Evolutionary conservation across 108 stramenopile species (phyloP).

Genomic region (Conticribra weissflogii): DNA sequence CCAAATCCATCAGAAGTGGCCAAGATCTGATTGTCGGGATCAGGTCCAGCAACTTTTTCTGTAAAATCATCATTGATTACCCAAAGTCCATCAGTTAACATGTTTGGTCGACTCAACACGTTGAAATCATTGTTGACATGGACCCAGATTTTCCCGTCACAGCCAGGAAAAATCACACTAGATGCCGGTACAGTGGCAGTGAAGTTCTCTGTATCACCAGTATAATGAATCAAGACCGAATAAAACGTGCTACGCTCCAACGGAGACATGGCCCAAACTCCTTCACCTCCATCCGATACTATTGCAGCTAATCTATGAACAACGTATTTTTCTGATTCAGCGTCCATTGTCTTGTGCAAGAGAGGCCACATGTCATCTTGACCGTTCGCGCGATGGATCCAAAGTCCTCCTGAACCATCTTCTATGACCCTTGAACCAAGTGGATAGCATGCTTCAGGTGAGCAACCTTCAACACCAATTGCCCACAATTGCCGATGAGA

Average conservation of each 20-base stretch:
- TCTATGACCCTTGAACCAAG: background rate
- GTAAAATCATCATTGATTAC: background rate
- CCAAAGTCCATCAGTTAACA: background rate
- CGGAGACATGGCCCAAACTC: background rate
- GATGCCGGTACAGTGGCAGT: background rate
- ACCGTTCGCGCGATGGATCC: background rate
- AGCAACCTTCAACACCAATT: background rate
- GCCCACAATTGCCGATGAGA: background rate
- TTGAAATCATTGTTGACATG: background rate
- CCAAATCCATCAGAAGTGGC: background rate
- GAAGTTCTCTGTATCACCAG: background rate
- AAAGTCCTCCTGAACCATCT: background rate
- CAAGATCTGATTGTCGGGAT: background rate
- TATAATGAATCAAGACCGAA: background rate
- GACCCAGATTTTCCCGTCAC: background rate
- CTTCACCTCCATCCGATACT: background rate
- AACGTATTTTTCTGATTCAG: background rate
- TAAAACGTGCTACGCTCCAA: background rate
- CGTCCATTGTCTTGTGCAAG: background rate
- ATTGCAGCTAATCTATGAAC: background rate
- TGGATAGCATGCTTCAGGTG: background rate
- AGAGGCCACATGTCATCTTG: background rate
- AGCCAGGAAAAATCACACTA: background rate
- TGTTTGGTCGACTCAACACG: background rate
- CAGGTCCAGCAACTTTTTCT: background rate